Evolutionary conservation across 2,329 filamentous ascomycete genomes (phyloP).

Genomic region (Dothidotthia symphoricarpi): DNA sequence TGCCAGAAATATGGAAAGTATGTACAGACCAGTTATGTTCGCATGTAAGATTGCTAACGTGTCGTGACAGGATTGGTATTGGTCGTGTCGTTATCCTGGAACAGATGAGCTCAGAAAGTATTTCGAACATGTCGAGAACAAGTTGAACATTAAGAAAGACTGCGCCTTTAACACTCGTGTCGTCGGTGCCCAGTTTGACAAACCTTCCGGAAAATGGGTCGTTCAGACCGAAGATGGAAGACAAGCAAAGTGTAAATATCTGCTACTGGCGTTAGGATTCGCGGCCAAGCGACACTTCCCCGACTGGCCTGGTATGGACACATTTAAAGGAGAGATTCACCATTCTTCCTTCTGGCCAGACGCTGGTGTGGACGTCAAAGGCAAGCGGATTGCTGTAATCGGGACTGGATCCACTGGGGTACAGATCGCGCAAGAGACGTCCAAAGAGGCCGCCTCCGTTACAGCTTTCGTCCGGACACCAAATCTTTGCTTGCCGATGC

Average conservation of each 20-base stretch:
- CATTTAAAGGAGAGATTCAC: conserved; percentile 59
- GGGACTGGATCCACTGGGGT: conserved; percentile 65
- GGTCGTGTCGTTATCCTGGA: conserved; percentile 54
- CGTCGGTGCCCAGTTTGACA: conserved; percentile 53
- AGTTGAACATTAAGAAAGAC: conserved; percentile 57
- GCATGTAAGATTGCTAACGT: conserved; percentile 1
- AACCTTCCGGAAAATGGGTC: conserved; percentile 49
- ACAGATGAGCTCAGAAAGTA: conserved; percentile 56
- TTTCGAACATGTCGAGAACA: conserved; percentile 60
- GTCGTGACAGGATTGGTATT: conserved; percentile 53
- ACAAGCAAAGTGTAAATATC: conserved; percentile 51
- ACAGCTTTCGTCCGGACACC: conserved; percentile 67
- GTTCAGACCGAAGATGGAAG: conserved; percentile 55
- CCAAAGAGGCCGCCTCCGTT: conserved; percentile 51
- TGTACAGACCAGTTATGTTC: not conserved
- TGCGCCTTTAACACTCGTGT: conserved; percentile 58
- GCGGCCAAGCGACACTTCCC: conserved; percentile 62
- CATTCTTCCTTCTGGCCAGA: conserved; percentile 64
- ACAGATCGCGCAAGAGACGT: conserved; percentile 62
- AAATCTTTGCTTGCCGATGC: conserved; percentile 64
- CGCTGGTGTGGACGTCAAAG: conserved; percentile 54
- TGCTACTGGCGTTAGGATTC: conserved; percentile 57
- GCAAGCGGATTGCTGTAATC: conserved; percentile 61
- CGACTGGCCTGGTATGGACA: conserved; percentile 58
- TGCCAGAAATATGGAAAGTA: conserved; percentile 49